Base-by-base conservation (phyloP, 2,329 filamentous ascomycete species). In the Mycogone perniciosa region DNA sequence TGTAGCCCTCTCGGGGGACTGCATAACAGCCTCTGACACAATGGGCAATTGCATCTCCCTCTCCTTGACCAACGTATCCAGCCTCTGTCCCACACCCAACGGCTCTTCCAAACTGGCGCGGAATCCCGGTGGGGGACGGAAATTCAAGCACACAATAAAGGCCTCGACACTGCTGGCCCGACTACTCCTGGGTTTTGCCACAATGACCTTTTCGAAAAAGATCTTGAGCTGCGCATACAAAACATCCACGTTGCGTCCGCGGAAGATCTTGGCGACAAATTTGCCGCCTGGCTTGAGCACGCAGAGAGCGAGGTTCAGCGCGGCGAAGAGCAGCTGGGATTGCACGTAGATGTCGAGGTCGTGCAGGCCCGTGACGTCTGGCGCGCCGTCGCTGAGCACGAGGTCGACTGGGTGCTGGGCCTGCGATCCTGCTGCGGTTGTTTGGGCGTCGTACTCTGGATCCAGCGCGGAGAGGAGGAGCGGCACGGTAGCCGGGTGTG, bases 301-400 rank as follows among this genome's bases (percentile, higher is more conserved):
- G 64, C 92, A 95, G 9, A 96, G 81, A 0, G 93, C 90, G 3
- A 99, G 81, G 67, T 96, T 96, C 20, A 99, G 80, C 0, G 93
- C 93, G 0, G 92, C 89, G 68, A 95, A 96, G 45, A 99, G 84
- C 7, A 99, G 79, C 70, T 97, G 93, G 7, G 88, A 91, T 71
- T 99, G 93, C 13, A 99, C 88, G 70, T 99, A 99, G 59, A 97
- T 97, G 69, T 99, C 93, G 34, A 99, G 81, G 67, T 99, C 93
- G 67, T 99, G 93, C 1, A 99, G 78, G 20, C 93, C 93, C 0
- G 93, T 99, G 9, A 99, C 93, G 62, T 99, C 93, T 1, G 93
- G 93, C 0, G 93, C 93, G 48, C 93, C 93, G 62, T 99, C 93
- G 52, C 89, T 96, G 56, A 99, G 81, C 27, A 99, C 92, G 1